These are phyloP conservation scores for Nematodospora valgi DNA, from an alignment of 805 yeast genomes.

Conservation along the genomic window DNA sequence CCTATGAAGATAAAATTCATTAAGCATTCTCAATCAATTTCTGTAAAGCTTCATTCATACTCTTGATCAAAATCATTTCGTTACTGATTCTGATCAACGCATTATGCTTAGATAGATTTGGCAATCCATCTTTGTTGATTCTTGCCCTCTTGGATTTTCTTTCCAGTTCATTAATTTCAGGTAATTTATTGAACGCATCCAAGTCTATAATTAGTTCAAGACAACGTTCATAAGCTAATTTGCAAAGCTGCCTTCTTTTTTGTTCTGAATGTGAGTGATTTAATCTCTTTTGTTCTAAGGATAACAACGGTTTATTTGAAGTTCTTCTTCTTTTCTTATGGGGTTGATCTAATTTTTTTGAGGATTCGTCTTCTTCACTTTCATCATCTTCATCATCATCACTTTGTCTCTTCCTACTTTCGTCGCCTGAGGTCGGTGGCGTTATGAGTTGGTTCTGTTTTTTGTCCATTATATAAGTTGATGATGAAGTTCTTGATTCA, in stretches of 20 bases:
- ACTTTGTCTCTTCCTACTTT: conserved; percentile 13
- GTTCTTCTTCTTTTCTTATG: conserved; percentile 25
- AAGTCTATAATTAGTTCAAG: conserved; percentile 36
- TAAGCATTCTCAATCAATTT: conserved; percentile 15
- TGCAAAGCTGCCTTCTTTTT: conserved; percentile 41
- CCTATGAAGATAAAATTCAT: no score
- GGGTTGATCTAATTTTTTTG: not conserved
- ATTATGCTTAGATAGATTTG: conserved; percentile 41
- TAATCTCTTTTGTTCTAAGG: conserved; percentile 38
- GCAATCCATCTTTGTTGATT: conserved; percentile 42
- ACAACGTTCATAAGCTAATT: conserved; percentile 43
- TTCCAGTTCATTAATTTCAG: conserved; percentile 20
- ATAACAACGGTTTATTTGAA: conserved; percentile 32
- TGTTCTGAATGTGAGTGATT: conserved; percentile 43
- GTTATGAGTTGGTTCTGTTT: conserved; percentile 4
- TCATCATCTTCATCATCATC: conserved; percentile 6
- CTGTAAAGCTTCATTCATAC: conserved; percentile 31
- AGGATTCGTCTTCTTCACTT: not conserved
- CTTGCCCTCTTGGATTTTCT: conserved; percentile 36
- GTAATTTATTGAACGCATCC: conserved; percentile 33
- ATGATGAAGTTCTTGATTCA: conserved; percentile 28
- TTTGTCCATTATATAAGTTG: not conserved
- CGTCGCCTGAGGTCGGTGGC: conserved; percentile 9
- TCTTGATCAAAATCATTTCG: conserved; percentile 33
- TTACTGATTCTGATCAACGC: conserved; percentile 38